Evolutionary conservation across 2,329 filamentous ascomycete genomes (phyloP).

Genomic region (Trichophyton mentagrophytes): DNA sequence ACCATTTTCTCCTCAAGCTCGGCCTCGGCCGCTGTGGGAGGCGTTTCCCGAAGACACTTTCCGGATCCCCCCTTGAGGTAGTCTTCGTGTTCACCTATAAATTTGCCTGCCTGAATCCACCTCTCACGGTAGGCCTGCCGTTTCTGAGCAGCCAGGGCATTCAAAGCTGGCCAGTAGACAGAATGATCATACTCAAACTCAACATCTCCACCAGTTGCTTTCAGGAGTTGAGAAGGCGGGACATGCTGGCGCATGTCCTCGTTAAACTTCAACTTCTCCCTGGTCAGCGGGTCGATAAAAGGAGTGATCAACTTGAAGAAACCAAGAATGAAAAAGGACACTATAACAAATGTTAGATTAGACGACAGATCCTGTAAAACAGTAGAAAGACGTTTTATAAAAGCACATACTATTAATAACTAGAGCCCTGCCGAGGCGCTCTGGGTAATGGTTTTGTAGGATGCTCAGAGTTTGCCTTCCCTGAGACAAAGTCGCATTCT

Average conservation of each 20-base stretch:
- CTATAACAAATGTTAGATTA: conserved; percentile 31
- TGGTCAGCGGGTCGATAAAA: conserved; percentile 90
- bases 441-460: conserved; percentile 89
- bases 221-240: conserved; percentile 69
- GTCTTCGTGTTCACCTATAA: conserved; percentile 73
- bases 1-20: conserved; percentile 14
- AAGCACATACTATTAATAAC: conserved; percentile 64
- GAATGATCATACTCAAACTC: conserved; percentile 86
- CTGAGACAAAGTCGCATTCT: conserved; percentile 63
- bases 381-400: not conserved
- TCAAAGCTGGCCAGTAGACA: conserved; percentile 78
- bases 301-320: conserved; percentile 96
- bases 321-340: conserved; percentile 79
- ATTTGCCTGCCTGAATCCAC: conserved; percentile 69
- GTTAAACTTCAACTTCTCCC: conserved; percentile 95
- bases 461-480: conserved; percentile 79
- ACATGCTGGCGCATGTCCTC: conserved; percentile 77
- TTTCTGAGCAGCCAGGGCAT: conserved; percentile 54
- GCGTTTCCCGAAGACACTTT: conserved; percentile 25
- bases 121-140: conserved; percentile 50
- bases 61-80: conserved; percentile 63
- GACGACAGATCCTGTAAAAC: conserved; percentile 1
- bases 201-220: conserved; percentile 61
- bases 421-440: conserved; percentile 74
- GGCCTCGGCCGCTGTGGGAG: conserved; percentile 9